Percentiles rank a stretch among this genome's conserved stretches.
Conservation (phyloP, 2,329 filamentous ascomycete genomes). For the Colletotrichum costaricense region DNA sequence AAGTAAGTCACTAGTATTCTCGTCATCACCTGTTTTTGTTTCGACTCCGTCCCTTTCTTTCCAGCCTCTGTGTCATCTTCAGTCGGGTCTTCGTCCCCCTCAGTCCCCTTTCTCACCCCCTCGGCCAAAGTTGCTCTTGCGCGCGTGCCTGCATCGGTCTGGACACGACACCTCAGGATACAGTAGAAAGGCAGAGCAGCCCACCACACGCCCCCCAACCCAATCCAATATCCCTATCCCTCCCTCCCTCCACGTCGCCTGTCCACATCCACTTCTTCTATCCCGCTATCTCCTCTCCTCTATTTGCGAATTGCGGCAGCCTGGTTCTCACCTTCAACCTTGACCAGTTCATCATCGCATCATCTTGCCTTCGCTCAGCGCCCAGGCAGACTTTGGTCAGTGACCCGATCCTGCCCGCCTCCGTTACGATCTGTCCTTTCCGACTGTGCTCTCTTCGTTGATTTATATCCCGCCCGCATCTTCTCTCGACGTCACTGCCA, state of each 20-base stretch:
- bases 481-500: constrained; percentile 21
- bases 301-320: constrained; percentile 36
- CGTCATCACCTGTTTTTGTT: constrained; percentile 4
- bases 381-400: constrained; percentile 30
- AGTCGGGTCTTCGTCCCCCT: constrained; percentile 20
- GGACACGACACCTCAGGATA: constrained; percentile 36
- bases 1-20: constrained; percentile 21
- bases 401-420: constrained; percentile 17
- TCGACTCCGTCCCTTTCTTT: neutral
- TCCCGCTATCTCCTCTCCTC: constrained; percentile 31
- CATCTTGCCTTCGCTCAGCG: constrained; percentile 23
- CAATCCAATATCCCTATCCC: constrained; percentile 36
- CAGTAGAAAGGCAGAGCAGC: constrained; percentile 24
- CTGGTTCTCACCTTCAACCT: constrained; percentile 30
- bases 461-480: constrained; percentile 29
- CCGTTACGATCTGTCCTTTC: constrained; percentile 33
- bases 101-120: constrained; percentile 14
- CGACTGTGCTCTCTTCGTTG: constrained; percentile 5
- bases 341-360: constrained; percentile 17
- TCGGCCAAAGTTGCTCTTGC: constrained; percentile 35
- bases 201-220: constrained; percentile 32
- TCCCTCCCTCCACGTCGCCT: constrained; percentile 35
- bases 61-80: constrained; percentile 25
- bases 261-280: constrained; percentile 37
- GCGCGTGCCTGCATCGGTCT: constrained; percentile 35